phyloP scores from a whole-genome alignment of 164 flowering plant species.

The Liriodendron chinense region DNA sequence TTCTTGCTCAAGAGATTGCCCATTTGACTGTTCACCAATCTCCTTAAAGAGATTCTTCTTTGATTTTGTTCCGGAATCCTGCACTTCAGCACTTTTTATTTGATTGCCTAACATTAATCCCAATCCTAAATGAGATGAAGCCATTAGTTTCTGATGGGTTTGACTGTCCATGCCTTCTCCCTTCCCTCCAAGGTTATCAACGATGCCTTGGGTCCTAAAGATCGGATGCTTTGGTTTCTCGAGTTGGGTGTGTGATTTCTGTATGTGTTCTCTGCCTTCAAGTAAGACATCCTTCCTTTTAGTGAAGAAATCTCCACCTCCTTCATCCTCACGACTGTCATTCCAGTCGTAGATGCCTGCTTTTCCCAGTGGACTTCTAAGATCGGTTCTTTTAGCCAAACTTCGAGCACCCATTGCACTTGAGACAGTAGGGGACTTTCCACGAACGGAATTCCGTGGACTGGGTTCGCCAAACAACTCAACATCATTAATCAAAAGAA shows the following conservation, averaged over 20 bases:
- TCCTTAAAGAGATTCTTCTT: slow-evolving; percentile 35
- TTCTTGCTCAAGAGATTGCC: slow-evolving; percentile 16
- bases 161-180: slow-evolving; percentile 18
- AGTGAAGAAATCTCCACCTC: slow-evolving; percentile 79
- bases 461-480: slow-evolving; percentile 31
- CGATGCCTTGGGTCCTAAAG: slow-evolving; percentile 8
- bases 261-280: slow-evolving; percentile 18
- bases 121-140: slow-evolving; percentile 45
- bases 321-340: slow-evolving; percentile 79
- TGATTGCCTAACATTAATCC: slow-evolving; percentile 19
- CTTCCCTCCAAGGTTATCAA: slow-evolving; percentile 13
- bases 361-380: slow-evolving; percentile 23
- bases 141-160: slow-evolving; percentile 23
- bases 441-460: slow-evolving; percentile 13
- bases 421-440: slow-evolving; percentile 34
- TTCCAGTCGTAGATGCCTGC: slow-evolving; percentile 66
- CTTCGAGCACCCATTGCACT: slow-evolving; percentile 53
- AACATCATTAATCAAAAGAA: slow-evolving; percentile 37
- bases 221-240: slow-evolving; percentile 19
- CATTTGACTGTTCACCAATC: slow-evolving; percentile 33
- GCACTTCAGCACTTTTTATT: slow-evolving; percentile 20
- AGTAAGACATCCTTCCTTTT: slow-evolving; percentile 63
- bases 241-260: slow-evolving; percentile 32
- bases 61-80: slow-evolving; percentile 13
- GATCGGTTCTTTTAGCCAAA: slow-evolving; percentile 44